Base-by-base conservation (phyloP, 2,329 filamentous ascomycete species). In the Incumbomyces lentus region DNA sequence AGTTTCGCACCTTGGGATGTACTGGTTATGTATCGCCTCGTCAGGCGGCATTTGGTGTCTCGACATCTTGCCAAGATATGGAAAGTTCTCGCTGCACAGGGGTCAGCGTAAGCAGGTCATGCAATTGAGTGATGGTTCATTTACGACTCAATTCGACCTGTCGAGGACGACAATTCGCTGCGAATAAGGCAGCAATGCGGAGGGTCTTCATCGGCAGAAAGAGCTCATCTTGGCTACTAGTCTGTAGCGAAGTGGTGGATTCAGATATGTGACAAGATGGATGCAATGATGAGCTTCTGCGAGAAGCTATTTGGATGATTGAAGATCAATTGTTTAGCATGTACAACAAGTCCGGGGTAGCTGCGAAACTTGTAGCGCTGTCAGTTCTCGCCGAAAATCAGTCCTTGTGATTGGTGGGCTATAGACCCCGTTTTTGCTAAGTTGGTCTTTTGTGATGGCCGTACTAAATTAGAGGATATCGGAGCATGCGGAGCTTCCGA, bases 141-240 rank as follows among this genome's bases (percentile, higher is more conserved):
- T 12, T 38, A 38, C 42, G 42, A 14, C 18, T 45, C 14, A 45
- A 22, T 12, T 38, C 13, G 22, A 45, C 22, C 18, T 37, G 33
- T 22, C 42, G 26, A 17, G 34, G 34, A n/a, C 33, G 34, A 12
- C 11, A 30, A 13, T 22, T 45, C 8, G 34, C 42, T 38, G 42
- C 42, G 19, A 45, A 45, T 12, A 45, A 19, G 19, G 34, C 33
- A 45, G 40, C 40, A 22, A 44, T 12, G 7, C 30, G 32, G 30
- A 14, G 16, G 19, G 40, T 13, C 13, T 34, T 34, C 40, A 44
- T 44, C 11, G 40, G 18, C 13, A 17, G n/a, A 22, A 10, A 7
- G 8, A 16, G 40, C 40, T 22, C 40, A 36, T 34, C 10, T 14
- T 22, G 14, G 29, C 40, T 35, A 7, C 30, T 12, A 33, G 14